Evolutionary conservation across 495 filamentous ascomycete species (phyloP).

Genomic region (Hypoxylon cercidicola): DNA sequence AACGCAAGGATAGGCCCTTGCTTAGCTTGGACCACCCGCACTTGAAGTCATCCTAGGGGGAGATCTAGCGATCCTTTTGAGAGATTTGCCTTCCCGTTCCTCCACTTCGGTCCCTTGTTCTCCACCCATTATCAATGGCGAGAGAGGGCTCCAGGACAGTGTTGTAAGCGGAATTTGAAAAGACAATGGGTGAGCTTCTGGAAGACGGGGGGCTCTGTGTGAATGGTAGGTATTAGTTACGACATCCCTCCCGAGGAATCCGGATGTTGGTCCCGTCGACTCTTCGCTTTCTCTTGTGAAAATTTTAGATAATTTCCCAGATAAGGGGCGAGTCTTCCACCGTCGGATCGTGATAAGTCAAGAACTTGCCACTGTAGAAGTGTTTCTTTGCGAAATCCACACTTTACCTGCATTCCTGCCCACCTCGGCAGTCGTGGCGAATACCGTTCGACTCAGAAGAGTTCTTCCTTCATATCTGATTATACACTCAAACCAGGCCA

Average conservation of each 20-base stretch:
- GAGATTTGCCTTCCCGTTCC: constrained; percentile 47
- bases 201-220: constrained; percentile 20
- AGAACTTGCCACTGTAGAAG: constrained; percentile 5
- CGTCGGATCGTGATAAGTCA: neutral
- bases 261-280: constrained; percentile 2
- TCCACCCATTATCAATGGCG: constrained; percentile 40
- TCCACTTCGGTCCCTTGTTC: constrained; percentile 45
- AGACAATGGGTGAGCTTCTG: constrained; percentile 26
- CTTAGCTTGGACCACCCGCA: constrained; percentile 15
- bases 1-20: constrained; percentile 29
- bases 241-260: constrained; percentile 15
- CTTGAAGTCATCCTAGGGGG: constrained; percentile 33
- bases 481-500: constrained; percentile 5
- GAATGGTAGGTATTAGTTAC: constrained; percentile 38
- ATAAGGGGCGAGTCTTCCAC: neutral
- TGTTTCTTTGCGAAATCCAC: constrained; percentile 3
- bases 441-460: constrained; percentile 1
- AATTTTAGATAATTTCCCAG: neutral
- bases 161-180: constrained; percentile 21
- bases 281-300: neutral
- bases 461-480: constrained; percentile 12
- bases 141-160: constrained; percentile 13
- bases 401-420: constrained; percentile 5
- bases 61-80: constrained; percentile 34
- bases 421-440: constrained; percentile 3